Evolutionary conservation across 2,329 filamentous ascomycete species (phyloP).

Genomic region (Arachnopeziza araneosa): DNA sequence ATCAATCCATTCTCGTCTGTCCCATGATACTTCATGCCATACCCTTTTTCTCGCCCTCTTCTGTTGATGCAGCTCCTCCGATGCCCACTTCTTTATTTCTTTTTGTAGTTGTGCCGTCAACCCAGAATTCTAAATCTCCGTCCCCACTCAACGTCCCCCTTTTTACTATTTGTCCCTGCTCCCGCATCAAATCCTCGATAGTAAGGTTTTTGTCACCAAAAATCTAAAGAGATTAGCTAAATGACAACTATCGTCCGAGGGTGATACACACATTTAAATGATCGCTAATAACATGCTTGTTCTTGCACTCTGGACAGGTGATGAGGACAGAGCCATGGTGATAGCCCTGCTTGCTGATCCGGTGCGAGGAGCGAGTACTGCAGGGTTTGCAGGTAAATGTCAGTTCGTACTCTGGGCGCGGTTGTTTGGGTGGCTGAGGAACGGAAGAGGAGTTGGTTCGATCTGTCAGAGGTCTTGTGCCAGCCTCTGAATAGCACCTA

Average conservation of each 20-base stretch:
- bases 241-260: conserved; percentile 2
- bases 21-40: not conserved
- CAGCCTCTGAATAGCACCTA: not conserved
- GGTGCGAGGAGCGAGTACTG: conserved; percentile 71
- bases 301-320: conserved; percentile 78
- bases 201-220: conserved; percentile 68
- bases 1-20: not conserved
- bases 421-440: not conserved
- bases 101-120: conserved; percentile 44
- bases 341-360: conserved; percentile 89
- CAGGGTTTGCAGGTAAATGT: conserved; percentile 93
- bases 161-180: conserved; percentile 70
- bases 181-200: conserved; percentile 70
- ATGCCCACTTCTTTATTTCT: not conserved
- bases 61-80: not conserved
- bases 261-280: conserved; percentile 57
- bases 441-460: not conserved
- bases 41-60: not conserved
- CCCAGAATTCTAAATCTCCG: conserved; percentile 91
- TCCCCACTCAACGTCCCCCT: conserved; percentile 65
- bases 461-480: not conserved
- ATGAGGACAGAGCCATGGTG: conserved; percentile 86
- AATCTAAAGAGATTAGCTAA: conserved; percentile 41
- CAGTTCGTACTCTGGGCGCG: conserved; percentile 69
- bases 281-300: conserved; percentile 87